Percentiles rank a stretch among this genome's conserved stretches.
phyloP scores from a whole-genome alignment of 192 early-diverging fungal genomes.

The Backusella parvicylindrica region DNA sequence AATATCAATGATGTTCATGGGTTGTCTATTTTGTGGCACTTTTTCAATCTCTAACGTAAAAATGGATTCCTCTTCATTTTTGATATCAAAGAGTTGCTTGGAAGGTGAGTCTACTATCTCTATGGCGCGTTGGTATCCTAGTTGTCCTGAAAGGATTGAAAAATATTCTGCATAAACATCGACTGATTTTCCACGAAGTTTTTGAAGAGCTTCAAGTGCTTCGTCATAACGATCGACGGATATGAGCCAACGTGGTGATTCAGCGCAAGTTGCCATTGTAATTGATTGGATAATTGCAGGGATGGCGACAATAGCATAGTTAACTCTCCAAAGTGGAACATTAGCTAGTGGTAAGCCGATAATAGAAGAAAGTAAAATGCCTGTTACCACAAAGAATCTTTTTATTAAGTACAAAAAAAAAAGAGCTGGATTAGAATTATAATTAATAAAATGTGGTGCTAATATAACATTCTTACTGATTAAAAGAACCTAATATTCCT shows the following conservation, averaged over 20 bases:
- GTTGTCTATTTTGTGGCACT: background rate
- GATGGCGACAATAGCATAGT: constrained; percentile 39
- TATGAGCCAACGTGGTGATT: constrained; percentile 65
- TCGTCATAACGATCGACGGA: constrained; percentile 53
- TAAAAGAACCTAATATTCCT: constrained; percentile 47
- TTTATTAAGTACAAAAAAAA: constrained; percentile 39
- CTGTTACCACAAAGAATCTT: constrained; percentile 65
- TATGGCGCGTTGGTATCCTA: background rate
- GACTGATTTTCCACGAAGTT: constrained; percentile 53
- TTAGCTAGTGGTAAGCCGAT: constrained; percentile 46
- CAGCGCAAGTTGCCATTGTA: constrained; percentile 56
- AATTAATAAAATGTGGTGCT: background rate
- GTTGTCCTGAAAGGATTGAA: constrained; percentile 2
- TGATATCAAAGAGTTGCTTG: background rate
- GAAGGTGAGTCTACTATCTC: background rate
- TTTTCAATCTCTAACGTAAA: background rate
- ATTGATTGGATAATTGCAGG: constrained; percentile 56
- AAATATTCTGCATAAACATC: constrained; percentile 55
- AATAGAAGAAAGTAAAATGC: constrained; percentile 33
- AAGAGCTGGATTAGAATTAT: constrained; percentile 47
- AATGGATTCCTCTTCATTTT: constrained; percentile 6
- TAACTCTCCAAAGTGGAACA: constrained; percentile 51
- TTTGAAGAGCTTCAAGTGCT: constrained; percentile 53
- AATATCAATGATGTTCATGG: constrained; percentile 30
- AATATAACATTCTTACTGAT: constrained; percentile 29